A percentile compares a stretch with the other conserved stretches of the same genome.
Evolutionary conservation across 1,284 basidiomycete genomes (phyloP).

Genomic region (Fomes fomentarius): DNA sequence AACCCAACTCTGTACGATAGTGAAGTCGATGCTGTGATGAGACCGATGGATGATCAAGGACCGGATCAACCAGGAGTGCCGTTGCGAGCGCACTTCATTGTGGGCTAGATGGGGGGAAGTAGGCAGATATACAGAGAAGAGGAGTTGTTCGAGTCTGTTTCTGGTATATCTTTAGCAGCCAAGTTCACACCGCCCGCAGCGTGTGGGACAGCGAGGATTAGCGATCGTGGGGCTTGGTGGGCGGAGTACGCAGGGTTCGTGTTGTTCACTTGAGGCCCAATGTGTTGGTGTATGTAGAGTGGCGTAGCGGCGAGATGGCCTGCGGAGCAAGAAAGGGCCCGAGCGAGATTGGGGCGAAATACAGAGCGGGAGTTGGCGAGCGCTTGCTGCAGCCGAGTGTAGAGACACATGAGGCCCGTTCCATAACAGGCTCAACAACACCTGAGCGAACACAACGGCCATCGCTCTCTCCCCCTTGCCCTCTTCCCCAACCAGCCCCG

Average conservation of each 20-base stretch:
- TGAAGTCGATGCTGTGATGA: neutral
- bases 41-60: neutral
- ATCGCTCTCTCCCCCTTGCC: constrained; percentile 9
- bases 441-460: constrained; percentile 10
- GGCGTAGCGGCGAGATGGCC: neutral
- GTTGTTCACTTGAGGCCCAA: neutral
- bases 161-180: constrained; percentile 16
- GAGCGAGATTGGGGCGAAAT: constrained; percentile 1
- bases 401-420: constrained; percentile 2
- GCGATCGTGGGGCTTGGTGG: neutral
- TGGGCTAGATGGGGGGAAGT: constrained; percentile 5
- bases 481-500: constrained; percentile 10
- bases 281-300: neutral
- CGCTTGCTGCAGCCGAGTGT: constrained; percentile 3
- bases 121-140: neutral
- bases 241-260: too few species aligned
- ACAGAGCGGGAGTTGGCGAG: neutral
- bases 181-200: constrained; percentile 4
- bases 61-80: neutral
- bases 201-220: neutral
- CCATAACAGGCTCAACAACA: constrained; percentile 21
- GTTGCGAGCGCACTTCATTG: neutral
- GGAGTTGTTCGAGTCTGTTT: constrained; percentile 21
- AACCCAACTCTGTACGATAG: neutral
- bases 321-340: neutral